These are phyloP conservation scores for Ophiostoma pallidulum DNA, from an alignment of 2,329 filamentous ascomycete genomes.

Conservation along the genomic window DNA sequence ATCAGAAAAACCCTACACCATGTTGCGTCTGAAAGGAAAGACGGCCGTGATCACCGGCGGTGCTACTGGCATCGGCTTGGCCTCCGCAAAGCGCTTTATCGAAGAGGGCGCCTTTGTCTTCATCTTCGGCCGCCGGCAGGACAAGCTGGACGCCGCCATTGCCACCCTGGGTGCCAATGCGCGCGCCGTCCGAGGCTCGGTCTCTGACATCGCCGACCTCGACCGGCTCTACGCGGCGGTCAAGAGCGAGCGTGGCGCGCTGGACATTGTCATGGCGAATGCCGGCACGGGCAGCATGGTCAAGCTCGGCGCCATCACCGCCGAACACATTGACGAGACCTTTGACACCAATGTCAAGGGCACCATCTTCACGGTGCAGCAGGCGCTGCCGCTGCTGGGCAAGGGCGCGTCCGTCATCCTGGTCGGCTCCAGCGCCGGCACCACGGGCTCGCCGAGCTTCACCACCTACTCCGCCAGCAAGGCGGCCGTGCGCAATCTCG, in stretches of 20 bases:
- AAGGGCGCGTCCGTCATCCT: slow-evolving; percentile 12
- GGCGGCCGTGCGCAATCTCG: slow-evolving; percentile 13
- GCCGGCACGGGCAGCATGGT: slow-evolving; percentile 58
- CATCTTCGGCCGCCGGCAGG: slow-evolving; percentile 46
- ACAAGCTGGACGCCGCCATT: slow-evolving; percentile 28
- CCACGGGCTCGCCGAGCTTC: slow-evolving; percentile 8
- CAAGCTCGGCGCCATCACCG: slow-evolving; percentile 45
- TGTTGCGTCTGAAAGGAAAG: slow-evolving; percentile 26
- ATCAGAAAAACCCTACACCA: too few relatives aligned
- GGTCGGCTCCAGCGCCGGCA: slow-evolving; percentile 14
- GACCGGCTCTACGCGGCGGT: slow-evolving; percentile 8
- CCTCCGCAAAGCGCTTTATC: slow-evolving; percentile 57
- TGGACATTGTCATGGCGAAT: slow-evolving; percentile 62
- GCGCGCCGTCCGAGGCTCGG: slow-evolving; percentile 8
- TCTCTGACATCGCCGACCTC: slow-evolving; percentile 9
- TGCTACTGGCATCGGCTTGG: slow-evolving; percentile 60
- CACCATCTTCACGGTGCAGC: slow-evolving; percentile 39
- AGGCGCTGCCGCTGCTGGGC: slow-evolving; percentile 13
- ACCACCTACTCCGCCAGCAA: slow-evolving; percentile 12
- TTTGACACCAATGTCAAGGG: slow-evolving; percentile 61
- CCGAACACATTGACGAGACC: slow-evolving; percentile 43
- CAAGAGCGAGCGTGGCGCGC: slow-evolving; percentile 9
- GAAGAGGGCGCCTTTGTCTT: slow-evolving; percentile 49
- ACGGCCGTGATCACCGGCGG: slow-evolving; percentile 58
- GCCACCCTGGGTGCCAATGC: slow-evolving; percentile 22